These are phyloP conservation scores for Hygrophila difformis DNA, from an alignment of 257 asterid genomes.

Conservation along the genomic window DNA sequence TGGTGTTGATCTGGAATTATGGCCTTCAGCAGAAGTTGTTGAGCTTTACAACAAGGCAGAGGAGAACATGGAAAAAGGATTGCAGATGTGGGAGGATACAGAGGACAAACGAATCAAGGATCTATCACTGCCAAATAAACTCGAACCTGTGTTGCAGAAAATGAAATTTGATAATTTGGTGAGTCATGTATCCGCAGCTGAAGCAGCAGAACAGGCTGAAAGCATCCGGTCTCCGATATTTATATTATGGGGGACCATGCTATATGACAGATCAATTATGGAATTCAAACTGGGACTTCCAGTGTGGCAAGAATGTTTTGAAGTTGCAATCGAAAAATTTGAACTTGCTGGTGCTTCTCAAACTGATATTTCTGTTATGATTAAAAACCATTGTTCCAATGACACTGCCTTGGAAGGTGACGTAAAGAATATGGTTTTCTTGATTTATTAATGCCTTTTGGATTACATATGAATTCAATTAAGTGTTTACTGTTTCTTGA, in stretches of 20 bases:
- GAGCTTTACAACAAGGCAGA: conserved; percentile 14
- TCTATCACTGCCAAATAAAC: not conserved
- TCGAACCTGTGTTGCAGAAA: not conserved
- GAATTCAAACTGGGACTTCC: conserved; percentile 9
- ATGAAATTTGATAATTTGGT: not conserved
- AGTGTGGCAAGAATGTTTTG: conserved; percentile 8
- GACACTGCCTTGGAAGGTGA: conserved; percentile 8
- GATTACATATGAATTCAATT: not conserved
- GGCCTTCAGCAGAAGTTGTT: conserved; percentile 10
- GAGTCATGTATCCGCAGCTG: not conserved
- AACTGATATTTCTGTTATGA: conserved; percentile 10
- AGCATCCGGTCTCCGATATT: conserved; percentile 7
- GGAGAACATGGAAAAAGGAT: conserved; percentile 12
- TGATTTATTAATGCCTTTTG: not conserved
- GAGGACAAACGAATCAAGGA: too few species aligned
- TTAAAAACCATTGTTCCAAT: too few species aligned
- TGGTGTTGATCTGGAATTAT: not conserved
- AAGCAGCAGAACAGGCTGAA: conserved; percentile 8
- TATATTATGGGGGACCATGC: conserved; percentile 10
- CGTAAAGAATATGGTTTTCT: not conserved
- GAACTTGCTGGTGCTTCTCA: conserved; percentile 12
- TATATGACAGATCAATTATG: too few species aligned
- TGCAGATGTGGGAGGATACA: too few species aligned
- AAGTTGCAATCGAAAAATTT: conserved; percentile 8
- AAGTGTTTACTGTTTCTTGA: not conserved